These are phyloP conservation scores for Pseudofabraea citricarpa DNA, from an alignment of 2,329 filamentous ascomycete genomes.

Conservation along the genomic window DNA sequence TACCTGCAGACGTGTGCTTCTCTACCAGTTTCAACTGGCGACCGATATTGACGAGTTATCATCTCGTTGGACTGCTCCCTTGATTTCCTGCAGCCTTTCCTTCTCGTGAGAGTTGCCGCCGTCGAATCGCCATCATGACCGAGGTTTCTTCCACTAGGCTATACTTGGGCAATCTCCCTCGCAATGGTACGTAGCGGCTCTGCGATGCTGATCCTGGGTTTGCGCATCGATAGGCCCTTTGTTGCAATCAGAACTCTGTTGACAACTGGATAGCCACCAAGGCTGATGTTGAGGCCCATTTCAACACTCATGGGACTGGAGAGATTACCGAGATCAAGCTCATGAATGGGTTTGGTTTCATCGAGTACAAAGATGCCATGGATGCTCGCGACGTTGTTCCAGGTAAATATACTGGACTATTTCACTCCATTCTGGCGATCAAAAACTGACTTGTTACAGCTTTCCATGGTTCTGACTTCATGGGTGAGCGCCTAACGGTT, in stretches of 20 bases:
- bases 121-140: constrained; percentile 45
- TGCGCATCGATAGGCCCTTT: constrained; percentile 2
- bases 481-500: constrained; percentile 94
- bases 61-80: background rate
- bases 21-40: background rate
- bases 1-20: background rate
- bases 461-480: constrained; percentile 93
- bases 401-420: constrained; percentile 68
- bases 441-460: constrained; percentile 24
- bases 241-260: constrained; percentile 7
- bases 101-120: background rate
- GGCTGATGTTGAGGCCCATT: constrained; percentile 92
- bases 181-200: constrained; percentile 66
- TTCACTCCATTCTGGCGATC: constrained; percentile 13
- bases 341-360: constrained; percentile 99
- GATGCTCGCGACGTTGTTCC: constrained; percentile 98
- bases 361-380: constrained; percentile 98
- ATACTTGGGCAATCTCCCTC: constrained; percentile 96
- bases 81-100: background rate
- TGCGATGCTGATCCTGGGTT: constrained; percentile 1
- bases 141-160: constrained; percentile 94
- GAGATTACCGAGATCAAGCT: constrained; percentile 99
- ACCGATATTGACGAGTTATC: background rate
- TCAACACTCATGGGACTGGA: constrained; percentile 90
- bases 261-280: constrained; percentile 70